Evolutionary conservation across 805 yeast genomes (phyloP), one percentile per base, ranked within the genome.

Genomic region (Metschnikowia lachancei): DNA sequence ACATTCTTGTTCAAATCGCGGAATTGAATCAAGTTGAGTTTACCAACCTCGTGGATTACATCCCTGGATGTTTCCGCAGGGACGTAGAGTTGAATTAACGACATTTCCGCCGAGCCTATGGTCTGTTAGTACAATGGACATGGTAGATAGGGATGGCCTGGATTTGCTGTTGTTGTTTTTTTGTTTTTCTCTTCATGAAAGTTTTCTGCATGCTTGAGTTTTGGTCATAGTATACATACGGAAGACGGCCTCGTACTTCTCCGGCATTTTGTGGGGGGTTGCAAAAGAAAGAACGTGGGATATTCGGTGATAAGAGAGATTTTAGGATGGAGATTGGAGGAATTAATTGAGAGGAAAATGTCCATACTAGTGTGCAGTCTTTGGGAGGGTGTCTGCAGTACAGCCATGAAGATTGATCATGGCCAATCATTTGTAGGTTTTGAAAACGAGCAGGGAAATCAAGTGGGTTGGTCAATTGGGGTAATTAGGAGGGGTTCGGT

Each of bases 61-160:
- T 90, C 95, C 52, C 97, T 75, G 7, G 96, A 81, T 36, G 87
- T 83, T 67, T 94, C 99, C 22, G 87, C 82, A 8, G 98, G 92
- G 49, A 94, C 81, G 65, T 88, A 92, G 56, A 94, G 75, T 72
- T 94, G 97, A 43, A 92, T 86, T 58, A 91, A 78, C 40, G 95
- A 81, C 98, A 94, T 95, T 61, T 87, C 95, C 84, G 98, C 98
- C 47, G 98, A 91, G 76, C 97, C 73, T 66, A 46, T 36, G 35
- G 11, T 56, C 8, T 12, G 60, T 56, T 57, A 54, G 61, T 58
- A 54, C 16, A n/a, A n/a, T n/a, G n/a, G n/a, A n/a, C n/a, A n/a
- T n/a, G n/a, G n/a, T n/a, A n/a, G n/a, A n/a, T n/a, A n/a, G n/a
- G n/a, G n/a, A n/a, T n/a, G n/a, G n/a, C n/a, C n/a, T n/a, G n/a